Conservation (phyloP, 345 rosid species). For the Eucalyptus dawsonii region DNA sequence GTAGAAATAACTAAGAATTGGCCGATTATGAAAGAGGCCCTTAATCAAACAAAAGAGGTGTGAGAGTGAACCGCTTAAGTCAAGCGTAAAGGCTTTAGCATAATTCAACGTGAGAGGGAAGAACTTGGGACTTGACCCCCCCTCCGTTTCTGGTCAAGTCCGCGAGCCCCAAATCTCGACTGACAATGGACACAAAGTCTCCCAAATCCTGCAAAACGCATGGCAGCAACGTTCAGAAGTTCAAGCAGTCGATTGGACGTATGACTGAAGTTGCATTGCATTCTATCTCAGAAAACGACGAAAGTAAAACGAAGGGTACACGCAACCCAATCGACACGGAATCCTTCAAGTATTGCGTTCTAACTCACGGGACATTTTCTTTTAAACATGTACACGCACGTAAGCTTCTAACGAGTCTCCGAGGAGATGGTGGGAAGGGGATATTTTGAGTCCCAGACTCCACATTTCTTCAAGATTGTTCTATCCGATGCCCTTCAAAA, state of each 20-base stretch:
- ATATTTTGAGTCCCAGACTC: background rate
- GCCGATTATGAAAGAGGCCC: no score
- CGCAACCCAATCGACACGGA: background rate
- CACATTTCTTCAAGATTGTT: background rate
- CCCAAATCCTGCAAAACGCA: background rate
- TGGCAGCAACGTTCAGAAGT: background rate
- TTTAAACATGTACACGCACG: background rate
- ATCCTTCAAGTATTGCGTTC: background rate
- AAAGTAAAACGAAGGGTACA: background rate
- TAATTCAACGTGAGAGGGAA: background rate
- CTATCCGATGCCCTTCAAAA: background rate
- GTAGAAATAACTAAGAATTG: no score
- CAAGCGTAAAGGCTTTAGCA: background rate
- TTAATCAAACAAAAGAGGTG: background rate
- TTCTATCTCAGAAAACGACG: background rate
- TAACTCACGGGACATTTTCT: background rate
- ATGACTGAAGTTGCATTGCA: background rate
- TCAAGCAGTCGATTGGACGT: background rate
- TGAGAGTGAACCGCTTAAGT: background rate
- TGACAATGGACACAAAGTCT: background rate
- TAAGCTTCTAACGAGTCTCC: background rate
- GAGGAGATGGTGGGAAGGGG: background rate
- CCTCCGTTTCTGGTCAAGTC: background rate
- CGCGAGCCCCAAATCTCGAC: background rate
- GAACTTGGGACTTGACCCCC: background rate